Percentiles rank a stretch among this genome's conserved stretches.
Conservation (phyloP, 352 stramenopile species). For the Halophytophthora polymorphica region DNA sequence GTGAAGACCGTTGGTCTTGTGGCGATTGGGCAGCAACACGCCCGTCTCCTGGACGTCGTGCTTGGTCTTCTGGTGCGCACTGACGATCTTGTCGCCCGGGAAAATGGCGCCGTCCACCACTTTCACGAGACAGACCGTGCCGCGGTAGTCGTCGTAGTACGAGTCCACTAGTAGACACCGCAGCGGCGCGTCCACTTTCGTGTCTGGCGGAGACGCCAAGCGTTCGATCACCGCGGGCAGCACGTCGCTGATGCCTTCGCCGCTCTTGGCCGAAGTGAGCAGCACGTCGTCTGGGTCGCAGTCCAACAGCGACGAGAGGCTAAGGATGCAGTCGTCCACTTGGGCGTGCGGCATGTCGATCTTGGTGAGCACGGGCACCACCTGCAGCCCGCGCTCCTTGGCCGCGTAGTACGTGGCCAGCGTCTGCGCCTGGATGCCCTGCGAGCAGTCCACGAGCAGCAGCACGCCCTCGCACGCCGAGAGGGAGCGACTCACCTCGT, state of each 20-base stretch:
- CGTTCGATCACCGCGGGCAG: constrained; percentile 77
- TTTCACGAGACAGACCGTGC: constrained; percentile 95
- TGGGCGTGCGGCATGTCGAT: constrained; percentile 97
- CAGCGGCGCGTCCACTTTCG: constrained; percentile 62
- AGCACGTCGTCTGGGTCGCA: constrained; percentile 95
- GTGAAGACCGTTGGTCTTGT: constrained; percentile 77
- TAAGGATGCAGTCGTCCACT: constrained; percentile 85
- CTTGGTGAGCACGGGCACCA: constrained; percentile 97
- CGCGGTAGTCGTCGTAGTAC: constrained; percentile 96
- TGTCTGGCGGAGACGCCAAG: constrained; percentile 64
- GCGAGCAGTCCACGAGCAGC: constrained; percentile 96
- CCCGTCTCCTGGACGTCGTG: constrained; percentile 97
- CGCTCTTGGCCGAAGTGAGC: constrained; percentile 94
- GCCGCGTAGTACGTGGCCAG: constrained; percentile 95
- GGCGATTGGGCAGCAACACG: constrained; percentile 88
- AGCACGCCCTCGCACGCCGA: constrained; percentile 96
- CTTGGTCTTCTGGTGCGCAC: constrained; percentile 72
- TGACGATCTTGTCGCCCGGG: constrained; percentile 80
- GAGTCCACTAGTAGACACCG: constrained; percentile 95
- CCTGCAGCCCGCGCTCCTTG: constrained; percentile 94
- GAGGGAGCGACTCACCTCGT: constrained; percentile 96
- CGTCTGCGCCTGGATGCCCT: constrained; percentile 98
- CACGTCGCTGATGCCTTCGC: constrained; percentile 86
- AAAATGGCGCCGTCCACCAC: constrained; percentile 89
- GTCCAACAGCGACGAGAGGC: constrained; percentile 71